phyloP scores from a whole-genome alignment of 2,329 filamentous ascomycete species.

The Hymenoscyphus fructigenus region DNA sequence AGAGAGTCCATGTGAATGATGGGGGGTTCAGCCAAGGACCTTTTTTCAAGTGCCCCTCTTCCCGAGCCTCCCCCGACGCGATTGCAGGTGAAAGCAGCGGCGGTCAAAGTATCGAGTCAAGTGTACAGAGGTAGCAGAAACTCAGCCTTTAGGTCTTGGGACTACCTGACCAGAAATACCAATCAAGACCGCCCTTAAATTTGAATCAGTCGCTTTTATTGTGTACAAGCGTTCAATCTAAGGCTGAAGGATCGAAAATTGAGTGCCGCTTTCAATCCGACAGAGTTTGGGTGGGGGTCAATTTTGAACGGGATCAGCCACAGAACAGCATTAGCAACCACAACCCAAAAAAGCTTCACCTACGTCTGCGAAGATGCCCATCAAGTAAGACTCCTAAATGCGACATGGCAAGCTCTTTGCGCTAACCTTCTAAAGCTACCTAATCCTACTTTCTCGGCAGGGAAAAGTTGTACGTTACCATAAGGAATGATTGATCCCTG shows the following conservation, averaged over 20 bases:
- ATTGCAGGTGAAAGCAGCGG: background rate
- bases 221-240: background rate
- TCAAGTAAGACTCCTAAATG: slow-evolving; percentile 45
- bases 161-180: background rate
- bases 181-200: background rate
- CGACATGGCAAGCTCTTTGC: background rate
- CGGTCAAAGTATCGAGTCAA: background rate
- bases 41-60: background rate
- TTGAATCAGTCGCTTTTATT: background rate
- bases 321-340: slow-evolving; percentile 16
- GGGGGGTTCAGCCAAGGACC: background rate
- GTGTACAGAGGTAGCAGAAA: background rate
- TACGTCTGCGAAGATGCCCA: slow-evolving; percentile 44
- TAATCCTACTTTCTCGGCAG: slow-evolving; percentile 95
- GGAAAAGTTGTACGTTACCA: slow-evolving; percentile 87
- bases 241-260: background rate
- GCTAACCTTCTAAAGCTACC: slow-evolving; percentile 63
- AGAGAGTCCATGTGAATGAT: background rate
- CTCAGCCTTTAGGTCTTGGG: background rate
- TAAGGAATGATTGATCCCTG: background rate
- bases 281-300: background rate
- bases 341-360: slow-evolving; percentile 6
- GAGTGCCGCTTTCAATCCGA: background rate
- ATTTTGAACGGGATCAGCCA: background rate
- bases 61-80: background rate